Percentiles rank a stretch among this genome's conserved stretches.
phyloP scores from a whole-genome alignment of 1,139 yeast species.

The Candida dubliniensis region DNA sequence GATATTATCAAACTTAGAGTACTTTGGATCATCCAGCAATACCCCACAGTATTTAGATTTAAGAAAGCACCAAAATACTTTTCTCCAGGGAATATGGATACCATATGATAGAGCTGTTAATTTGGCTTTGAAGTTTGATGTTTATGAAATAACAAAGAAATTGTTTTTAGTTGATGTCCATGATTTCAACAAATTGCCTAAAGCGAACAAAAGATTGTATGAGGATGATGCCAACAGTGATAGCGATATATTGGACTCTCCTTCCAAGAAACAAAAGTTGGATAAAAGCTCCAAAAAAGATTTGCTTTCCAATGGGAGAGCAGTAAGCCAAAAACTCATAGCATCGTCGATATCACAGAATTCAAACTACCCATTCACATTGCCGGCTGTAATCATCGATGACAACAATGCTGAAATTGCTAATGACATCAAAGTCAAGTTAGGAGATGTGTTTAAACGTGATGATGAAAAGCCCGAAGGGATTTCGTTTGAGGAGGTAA shows the following conservation, averaged over 20 bases:
- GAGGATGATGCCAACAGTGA: constrained; percentile 14
- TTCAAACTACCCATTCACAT: constrained; percentile 50
- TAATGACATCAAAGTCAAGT: constrained; percentile 57
- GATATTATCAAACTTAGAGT: constrained; percentile 34
- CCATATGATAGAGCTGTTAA: constrained; percentile 47
- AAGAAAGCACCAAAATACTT: constrained; percentile 24
- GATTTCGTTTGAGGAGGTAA: constrained; percentile 37
- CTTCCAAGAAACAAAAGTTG: constrained; percentile 31
- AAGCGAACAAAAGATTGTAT: constrained; percentile 18
- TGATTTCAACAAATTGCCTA: constrained; percentile 43
- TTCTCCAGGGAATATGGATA: constrained; percentile 42
- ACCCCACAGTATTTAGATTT: constrained; percentile 33
- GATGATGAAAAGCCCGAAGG: constrained; percentile 31
- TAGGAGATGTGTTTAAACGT: constrained; percentile 44
- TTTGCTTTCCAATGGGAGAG: neutral
- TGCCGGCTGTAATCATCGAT: constrained; percentile 51
- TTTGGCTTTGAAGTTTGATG: constrained; percentile 41
- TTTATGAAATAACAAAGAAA: constrained; percentile 40
- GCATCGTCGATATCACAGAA: constrained; percentile 32
- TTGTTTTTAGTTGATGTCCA: constrained; percentile 48
- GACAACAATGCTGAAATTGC: constrained; percentile 34
- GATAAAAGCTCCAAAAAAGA: neutral
- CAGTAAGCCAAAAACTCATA: constrained; percentile 2
- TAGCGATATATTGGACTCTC: constrained; percentile 28
- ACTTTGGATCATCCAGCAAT: constrained; percentile 18